A percentile compares a stretch with the other conserved stretches of the same genome.
phyloP scores from a whole-genome alignment of 2,329 filamentous ascomycete genomes.

The Didymella exigua region DNA sequence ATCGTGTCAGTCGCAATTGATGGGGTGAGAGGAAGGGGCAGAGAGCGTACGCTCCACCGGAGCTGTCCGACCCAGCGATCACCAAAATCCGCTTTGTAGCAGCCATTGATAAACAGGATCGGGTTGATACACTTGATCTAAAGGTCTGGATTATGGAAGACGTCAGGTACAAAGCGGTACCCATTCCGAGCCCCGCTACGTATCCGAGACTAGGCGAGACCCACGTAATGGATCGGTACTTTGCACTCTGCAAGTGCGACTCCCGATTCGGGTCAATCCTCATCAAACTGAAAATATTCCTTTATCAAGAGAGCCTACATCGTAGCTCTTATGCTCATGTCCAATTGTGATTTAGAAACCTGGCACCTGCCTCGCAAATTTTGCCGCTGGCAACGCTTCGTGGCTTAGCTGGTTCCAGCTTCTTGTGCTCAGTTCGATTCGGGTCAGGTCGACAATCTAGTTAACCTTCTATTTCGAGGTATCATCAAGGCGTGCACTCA shows the following conservation, averaged over 20 bases:
- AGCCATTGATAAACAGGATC: constrained; percentile 27
- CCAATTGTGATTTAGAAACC: background rate
- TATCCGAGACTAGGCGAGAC: constrained; percentile 32
- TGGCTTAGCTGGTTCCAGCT: background rate
- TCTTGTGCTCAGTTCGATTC: background rate
- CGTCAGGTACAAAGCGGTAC: constrained; percentile 14
- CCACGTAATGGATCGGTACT: constrained; percentile 27
- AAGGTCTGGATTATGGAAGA: constrained; percentile 11
- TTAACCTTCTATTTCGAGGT: background rate
- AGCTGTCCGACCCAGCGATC: constrained; percentile 88
- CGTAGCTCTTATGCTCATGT: background rate
- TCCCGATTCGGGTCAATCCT: background rate
- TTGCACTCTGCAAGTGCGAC: background rate
- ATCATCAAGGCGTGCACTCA: constrained; percentile 22
- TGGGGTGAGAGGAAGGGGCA: constrained; percentile 20
- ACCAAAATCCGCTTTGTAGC: constrained; percentile 67
- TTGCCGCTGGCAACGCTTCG: background rate
- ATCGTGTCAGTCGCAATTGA: constrained; percentile 24
- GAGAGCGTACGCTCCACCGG: constrained; percentile 76
- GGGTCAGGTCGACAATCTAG: background rate
- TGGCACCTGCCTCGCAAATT: background rate
- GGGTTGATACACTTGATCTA: background rate
- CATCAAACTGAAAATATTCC: background rate
- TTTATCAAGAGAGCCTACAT: background rate
- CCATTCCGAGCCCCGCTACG: constrained; percentile 31